These are phyloP conservation scores for Ensete glaucum DNA, from an alignment of 176 grass and related monocot genomes.

Conservation along the genomic window DNA sequence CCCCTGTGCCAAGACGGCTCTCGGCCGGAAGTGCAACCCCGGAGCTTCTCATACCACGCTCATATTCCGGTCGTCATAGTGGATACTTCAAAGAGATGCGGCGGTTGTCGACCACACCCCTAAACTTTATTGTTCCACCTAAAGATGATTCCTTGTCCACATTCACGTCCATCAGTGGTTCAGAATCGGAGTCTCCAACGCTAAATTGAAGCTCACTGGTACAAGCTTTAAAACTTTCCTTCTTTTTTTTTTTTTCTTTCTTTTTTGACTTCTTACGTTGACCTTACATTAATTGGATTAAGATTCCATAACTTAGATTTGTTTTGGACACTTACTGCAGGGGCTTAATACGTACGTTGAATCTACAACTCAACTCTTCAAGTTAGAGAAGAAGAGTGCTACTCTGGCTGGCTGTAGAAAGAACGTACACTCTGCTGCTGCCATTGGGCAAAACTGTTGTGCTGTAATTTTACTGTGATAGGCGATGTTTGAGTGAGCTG, in stretches of 20 bases:
- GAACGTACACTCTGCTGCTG: neutral
- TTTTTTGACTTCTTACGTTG: neutral
- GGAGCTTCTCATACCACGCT: slow-evolving; percentile 70
- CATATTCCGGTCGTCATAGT: slow-evolving; percentile 54
- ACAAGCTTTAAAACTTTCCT: neutral
- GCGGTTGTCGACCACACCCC: slow-evolving; percentile 45
- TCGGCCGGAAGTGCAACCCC: slow-evolving; percentile 68
- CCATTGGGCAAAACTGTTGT: neutral
- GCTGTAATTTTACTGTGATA: neutral
- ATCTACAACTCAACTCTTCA: too few relatives aligned
- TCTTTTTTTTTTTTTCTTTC: neutral
- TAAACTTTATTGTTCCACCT: slow-evolving; percentile 45
- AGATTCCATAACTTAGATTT: neutral
- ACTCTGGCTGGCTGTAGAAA: neutral
- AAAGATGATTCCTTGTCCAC: slow-evolving; percentile 70
- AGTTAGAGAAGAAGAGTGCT: too few relatives aligned
- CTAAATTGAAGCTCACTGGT: neutral
- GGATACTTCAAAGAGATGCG: slow-evolving; percentile 56
- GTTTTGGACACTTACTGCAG: too few relatives aligned
- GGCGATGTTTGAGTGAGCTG: neutral
- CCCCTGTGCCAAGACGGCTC: slow-evolving; percentile 45
- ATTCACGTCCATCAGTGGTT: slow-evolving; percentile 86
- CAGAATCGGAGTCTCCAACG: slow-evolving; percentile 62
- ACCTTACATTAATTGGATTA: neutral
- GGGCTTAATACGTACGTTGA: too few relatives aligned